These are phyloP conservation scores for Lavandula angustifolia DNA, from an alignment of 257 asterid genomes.

Conservation along the genomic window DNA sequence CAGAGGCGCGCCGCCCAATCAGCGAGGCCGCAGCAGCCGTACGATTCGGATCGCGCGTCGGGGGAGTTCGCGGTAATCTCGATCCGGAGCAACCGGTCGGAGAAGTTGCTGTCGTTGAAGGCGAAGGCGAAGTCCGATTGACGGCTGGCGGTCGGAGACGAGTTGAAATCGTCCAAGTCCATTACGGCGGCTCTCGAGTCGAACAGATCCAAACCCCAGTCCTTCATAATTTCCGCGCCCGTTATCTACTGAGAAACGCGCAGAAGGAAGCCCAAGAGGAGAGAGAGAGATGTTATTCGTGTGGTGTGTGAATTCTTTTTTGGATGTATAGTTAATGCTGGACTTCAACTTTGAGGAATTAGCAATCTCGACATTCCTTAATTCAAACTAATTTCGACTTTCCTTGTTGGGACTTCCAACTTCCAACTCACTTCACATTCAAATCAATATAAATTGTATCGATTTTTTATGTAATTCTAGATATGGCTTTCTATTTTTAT, in stretches of 20 bases:
- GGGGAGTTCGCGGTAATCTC: constrained; percentile 60
- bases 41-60: constrained; percentile 41
- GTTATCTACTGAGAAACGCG: constrained; percentile 15
- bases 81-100: constrained; percentile 72
- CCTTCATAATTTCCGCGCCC: constrained; percentile 44
- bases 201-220: constrained; percentile 67
- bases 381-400: background rate
- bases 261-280: background rate
- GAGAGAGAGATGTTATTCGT: background rate
- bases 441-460: too few relatives aligned
- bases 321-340: too few relatives aligned
- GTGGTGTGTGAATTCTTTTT: too few relatives aligned
- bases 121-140: constrained; percentile 78
- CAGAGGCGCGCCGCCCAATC: constrained; percentile 70
- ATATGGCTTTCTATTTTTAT: too few relatives aligned
- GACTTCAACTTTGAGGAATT: background rate
- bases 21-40: constrained; percentile 45
- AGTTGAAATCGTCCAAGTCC: constrained; percentile 48
- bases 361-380: background rate
- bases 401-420: background rate
- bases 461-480: too few relatives aligned
- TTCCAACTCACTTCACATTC: too few relatives aligned
- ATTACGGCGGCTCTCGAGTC: constrained; percentile 67
- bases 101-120: constrained; percentile 74
- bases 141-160: constrained; percentile 42